Base-by-base conservation (phyloP, 2,329 filamentous ascomycete species). In the Neonectria sp. region DNA sequence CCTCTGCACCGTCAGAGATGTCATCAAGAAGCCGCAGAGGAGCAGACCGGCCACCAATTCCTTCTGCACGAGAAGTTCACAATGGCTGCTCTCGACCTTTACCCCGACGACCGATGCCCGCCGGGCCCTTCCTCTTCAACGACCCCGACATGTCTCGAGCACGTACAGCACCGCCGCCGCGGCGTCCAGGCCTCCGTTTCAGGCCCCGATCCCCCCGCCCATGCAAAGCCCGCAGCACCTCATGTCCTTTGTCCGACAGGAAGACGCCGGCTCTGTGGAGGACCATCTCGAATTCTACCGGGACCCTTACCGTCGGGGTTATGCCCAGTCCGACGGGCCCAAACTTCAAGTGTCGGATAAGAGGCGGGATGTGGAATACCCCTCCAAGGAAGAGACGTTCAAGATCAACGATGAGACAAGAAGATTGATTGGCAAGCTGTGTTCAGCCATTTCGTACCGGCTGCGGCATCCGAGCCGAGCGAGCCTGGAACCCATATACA, bases 241-340 rank as follows among this genome's bases (percentile, higher is more conserved):
- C 31, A 80, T 90, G 64, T 82, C 80, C 0, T 80, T 90, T 53
- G 84, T 92, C 51, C 84, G 86, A 48, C 82, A 85, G 24, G 85
- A 86, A 48, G 81, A 83, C 49, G 82, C 82, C 55, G 80, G 80
- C 21, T 82, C 82, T 6, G 85, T 87, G 12, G 84, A 89, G 15
- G 86, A 90, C 31, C 84, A 89, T 67, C 79, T 90, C 48, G 79
- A 85, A 37, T 83, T 84, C 51, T 75, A 88, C 53, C 82, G 81
- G 27, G 86, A 90, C 65, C 88, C 88, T 0, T 89, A 86, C 68
- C 80, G 85, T 55, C 82, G 86, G 35, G 83, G 86, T 15, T 90
- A 89, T 72, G 88, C 88, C 9, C 81, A 80, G 8, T 77, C 86
- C 2, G 82, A 87, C 61, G 85, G 83, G 0, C 86, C 86, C 0